Percentiles rank a stretch among this genome's conserved stretches.
Evolutionary conservation across 768 basidiomycete species (phyloP).

Genomic region (Termitomyces sp.): DNA sequence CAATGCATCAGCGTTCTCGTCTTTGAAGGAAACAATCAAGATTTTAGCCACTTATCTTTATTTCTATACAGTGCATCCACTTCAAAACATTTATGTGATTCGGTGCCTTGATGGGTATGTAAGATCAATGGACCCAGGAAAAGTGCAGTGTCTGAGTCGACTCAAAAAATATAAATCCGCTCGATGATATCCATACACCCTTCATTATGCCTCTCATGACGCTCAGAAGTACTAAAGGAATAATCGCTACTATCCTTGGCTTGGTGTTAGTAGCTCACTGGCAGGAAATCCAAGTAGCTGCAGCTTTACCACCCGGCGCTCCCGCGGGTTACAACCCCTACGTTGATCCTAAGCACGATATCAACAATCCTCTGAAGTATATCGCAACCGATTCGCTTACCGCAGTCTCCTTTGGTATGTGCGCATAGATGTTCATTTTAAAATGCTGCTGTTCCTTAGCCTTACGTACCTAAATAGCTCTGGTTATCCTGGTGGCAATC

Average conservation of each 20-base stretch:
- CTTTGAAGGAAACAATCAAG: too few species aligned
- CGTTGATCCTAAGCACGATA: constrained; percentile 48
- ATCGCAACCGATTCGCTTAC: constrained; percentile 54
- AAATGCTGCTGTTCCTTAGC: background rate
- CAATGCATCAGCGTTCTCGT: too few species aligned
- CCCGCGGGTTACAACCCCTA: constrained; percentile 31
- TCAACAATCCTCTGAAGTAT: constrained; percentile 49
- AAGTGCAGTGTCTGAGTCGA: too few species aligned
- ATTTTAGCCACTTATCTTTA: too few species aligned
- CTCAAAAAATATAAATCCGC: background rate
- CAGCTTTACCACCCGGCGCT: background rate
- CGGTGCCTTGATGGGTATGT: too few species aligned
- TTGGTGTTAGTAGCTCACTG: background rate
- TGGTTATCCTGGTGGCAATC: constrained; percentile 42
- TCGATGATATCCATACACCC: background rate
- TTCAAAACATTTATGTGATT: too few species aligned
- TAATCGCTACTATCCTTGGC: background rate
- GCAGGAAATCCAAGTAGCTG: background rate
- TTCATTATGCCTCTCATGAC: background rate
- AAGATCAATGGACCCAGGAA: too few species aligned
- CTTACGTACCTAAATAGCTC: constrained; percentile 15
- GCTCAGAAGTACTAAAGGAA: background rate
- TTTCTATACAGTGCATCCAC: too few species aligned
- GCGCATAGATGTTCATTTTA: background rate
- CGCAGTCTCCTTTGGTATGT: constrained; percentile 23